A percentile compares a stretch with the other conserved stretches of the same genome.
phyloP scores from a whole-genome alignment of 257 asterid genomes.

The Cruciata laevipes region DNA sequence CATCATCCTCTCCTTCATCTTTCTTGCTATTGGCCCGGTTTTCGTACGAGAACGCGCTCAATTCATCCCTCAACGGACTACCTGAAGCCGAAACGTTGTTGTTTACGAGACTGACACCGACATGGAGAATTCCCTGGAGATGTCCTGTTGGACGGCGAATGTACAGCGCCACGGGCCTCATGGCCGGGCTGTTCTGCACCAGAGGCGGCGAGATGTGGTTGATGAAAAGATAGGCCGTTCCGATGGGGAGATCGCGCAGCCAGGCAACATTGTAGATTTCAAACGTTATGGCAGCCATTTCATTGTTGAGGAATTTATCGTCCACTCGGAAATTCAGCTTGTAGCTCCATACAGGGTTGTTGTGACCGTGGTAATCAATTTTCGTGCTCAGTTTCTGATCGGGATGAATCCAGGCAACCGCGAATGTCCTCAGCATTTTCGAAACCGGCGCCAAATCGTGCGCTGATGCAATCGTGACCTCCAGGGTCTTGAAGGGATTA shows the following conservation, averaged over 20 bases:
- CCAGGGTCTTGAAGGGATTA: slow-evolving; percentile 39
- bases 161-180: slow-evolving; percentile 36
- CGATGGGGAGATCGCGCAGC: slow-evolving; percentile 81
- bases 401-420: slow-evolving; percentile 56
- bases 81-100: slow-evolving; percentile 2
- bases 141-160: slow-evolving; percentile 67
- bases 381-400: slow-evolving; percentile 63
- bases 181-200: slow-evolving; percentile 21
- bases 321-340: slow-evolving; percentile 54
- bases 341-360: slow-evolving; percentile 77
- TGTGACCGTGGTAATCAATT: slow-evolving; percentile 69
- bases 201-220: slow-evolving; percentile 43
- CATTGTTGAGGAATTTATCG: slow-evolving; percentile 37
- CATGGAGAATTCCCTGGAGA: slow-evolving; percentile 51
- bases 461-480: slow-evolving; percentile 59
- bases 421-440: slow-evolving; percentile 69
- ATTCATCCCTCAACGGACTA: slow-evolving; percentile 20
- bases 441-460: slow-evolving; percentile 77
- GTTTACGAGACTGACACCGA: slow-evolving; percentile 45
- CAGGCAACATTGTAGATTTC: slow-evolving; percentile 80
- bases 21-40: background rate
- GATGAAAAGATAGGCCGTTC: slow-evolving; percentile 51
- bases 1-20: background rate
- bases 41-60: slow-evolving; percentile 5
- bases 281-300: slow-evolving; percentile 35